These are phyloP conservation scores for Aquilaria sinensis DNA, from an alignment of 345 rosid species.

Conservation along the genomic window DNA sequence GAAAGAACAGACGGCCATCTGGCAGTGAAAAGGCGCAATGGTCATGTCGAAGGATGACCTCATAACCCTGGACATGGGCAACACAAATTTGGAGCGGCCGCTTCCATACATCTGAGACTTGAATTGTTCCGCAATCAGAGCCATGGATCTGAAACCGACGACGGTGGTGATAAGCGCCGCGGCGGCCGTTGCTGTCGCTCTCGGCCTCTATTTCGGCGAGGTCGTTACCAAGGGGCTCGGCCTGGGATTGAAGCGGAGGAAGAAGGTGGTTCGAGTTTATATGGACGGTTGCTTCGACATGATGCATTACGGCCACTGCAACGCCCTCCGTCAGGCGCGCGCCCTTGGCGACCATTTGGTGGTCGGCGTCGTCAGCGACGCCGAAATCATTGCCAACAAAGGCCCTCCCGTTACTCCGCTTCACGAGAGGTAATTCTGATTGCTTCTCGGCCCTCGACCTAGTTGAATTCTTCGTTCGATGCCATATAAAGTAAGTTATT, in stretches of 20 bases:
- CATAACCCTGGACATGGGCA: neutral
- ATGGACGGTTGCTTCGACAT: slow-evolving; percentile 87
- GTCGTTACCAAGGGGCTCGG: slow-evolving; percentile 12
- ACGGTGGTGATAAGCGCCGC: slow-evolving; percentile 47
- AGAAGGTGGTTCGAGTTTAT: slow-evolving; percentile 54
- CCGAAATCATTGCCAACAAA: slow-evolving; percentile 61
- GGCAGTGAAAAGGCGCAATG: neutral
- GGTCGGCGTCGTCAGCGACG: slow-evolving; percentile 74
- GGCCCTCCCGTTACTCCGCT: slow-evolving; percentile 76
- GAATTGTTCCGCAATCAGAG: neutral
- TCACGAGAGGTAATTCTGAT: slow-evolving; percentile 35
- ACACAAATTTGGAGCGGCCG: no score
- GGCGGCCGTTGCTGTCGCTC: slow-evolving; percentile 35
- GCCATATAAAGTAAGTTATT: neutral
- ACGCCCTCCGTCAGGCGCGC: slow-evolving; percentile 74
- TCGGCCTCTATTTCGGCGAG: slow-evolving; percentile 24
- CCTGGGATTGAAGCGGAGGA: slow-evolving; percentile 29
- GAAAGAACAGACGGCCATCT: neutral
- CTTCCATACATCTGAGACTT: no score
- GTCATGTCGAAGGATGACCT: no score
- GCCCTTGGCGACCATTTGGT: slow-evolving; percentile 64
- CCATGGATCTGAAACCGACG: slow-evolving; percentile 36
- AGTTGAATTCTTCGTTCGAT: neutral
- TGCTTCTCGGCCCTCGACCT: no score
- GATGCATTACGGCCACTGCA: slow-evolving; percentile 88